A percentile compares a stretch with the other conserved stretches of the same genome.
Evolutionary conservation across 164 flowering plant genomes (phyloP).

Genomic region (Magnolia officinalis): DNA sequence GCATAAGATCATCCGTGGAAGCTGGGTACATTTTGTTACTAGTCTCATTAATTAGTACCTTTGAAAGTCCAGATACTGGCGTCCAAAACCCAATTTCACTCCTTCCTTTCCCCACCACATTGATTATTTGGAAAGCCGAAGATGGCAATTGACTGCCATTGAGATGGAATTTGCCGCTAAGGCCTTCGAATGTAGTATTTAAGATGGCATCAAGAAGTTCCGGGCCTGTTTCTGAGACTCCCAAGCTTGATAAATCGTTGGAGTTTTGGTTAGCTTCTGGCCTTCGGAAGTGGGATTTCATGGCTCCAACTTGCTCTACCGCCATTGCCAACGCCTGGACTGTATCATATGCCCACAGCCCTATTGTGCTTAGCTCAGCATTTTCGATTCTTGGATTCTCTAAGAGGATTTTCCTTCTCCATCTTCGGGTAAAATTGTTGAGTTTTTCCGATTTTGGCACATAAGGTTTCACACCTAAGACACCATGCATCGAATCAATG

Average conservation of each 20-base stretch:
- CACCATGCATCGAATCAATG: constrained; percentile 24
- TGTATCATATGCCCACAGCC: constrained; percentile 53
- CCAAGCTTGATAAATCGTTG: not conserved
- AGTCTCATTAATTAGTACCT: not conserved
- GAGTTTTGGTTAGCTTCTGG: not conserved
- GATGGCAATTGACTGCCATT: constrained; percentile 25
- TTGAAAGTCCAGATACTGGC: constrained; percentile 16
- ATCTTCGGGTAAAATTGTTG: constrained; percentile 6
- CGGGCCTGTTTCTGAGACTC: not conserved
- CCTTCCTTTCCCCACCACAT: constrained; percentile 22
- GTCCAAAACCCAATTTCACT: constrained; percentile 38
- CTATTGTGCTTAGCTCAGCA: constrained; percentile 15
- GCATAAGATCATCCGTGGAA: constrained; percentile 3
- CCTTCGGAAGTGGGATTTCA: not conserved
- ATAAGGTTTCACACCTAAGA: constrained; percentile 19
- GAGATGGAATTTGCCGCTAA: constrained; percentile 33
- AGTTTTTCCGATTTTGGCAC: constrained; percentile 13
- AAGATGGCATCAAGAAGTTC: constrained; percentile 19
- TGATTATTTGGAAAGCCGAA: constrained; percentile 28
- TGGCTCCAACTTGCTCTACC: constrained; percentile 21
- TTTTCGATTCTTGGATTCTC: not conserved
- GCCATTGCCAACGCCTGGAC: constrained; percentile 37
- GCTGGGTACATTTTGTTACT: not conserved
- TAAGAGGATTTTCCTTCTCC: constrained; percentile 6
- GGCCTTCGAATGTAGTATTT: constrained; percentile 22